A percentile compares a stretch with the other conserved stretches of the same genome.
These are phyloP conservation scores for Arthroderma sp. DNA, from an alignment of 2,329 filamentous ascomycete species.

Conservation along the genomic window DNA sequence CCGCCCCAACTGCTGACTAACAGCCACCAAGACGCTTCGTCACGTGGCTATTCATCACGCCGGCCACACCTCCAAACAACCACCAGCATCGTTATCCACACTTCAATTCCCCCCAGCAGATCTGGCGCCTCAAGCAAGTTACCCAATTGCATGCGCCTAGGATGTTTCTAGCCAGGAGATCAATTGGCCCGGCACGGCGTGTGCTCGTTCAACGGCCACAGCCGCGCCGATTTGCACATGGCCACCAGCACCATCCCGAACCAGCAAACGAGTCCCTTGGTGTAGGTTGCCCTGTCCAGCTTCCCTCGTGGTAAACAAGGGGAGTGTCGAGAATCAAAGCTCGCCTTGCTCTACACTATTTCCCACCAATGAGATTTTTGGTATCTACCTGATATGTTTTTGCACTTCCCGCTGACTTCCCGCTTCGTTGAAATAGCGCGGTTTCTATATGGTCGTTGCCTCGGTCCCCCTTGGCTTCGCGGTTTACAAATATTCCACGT, in stretches of 20 bases:
- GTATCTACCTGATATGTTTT: too few species aligned
- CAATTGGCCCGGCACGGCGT: conserved; percentile 22
- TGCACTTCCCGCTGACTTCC: neutral
- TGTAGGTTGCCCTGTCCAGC: conserved; percentile 21
- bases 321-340: too few species aligned
- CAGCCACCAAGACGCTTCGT: too few species aligned
- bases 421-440: conserved; percentile 21
- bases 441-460: conserved; percentile 35
- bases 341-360: too few species aligned
- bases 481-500: conserved; percentile 29
- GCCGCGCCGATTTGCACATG: conserved; percentile 29
- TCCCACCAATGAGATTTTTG: too few species aligned
- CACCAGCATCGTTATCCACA: conserved; percentile 13
- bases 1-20: too few species aligned
- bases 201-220: conserved; percentile 28
- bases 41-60: too few species aligned
- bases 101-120: neutral
- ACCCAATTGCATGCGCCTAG: conserved; percentile 15
- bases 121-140: conserved; percentile 2
- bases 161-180: conserved; percentile 32
- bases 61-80: too few species aligned
- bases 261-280: conserved; percentile 35
- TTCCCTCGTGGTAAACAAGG: too few species aligned
- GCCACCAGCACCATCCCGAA: conserved; percentile 23
- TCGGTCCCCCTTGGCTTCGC: conserved; percentile 29